phyloP scores from a whole-genome alignment of 129 eudicot species.

The Daucus carota region DNA sequence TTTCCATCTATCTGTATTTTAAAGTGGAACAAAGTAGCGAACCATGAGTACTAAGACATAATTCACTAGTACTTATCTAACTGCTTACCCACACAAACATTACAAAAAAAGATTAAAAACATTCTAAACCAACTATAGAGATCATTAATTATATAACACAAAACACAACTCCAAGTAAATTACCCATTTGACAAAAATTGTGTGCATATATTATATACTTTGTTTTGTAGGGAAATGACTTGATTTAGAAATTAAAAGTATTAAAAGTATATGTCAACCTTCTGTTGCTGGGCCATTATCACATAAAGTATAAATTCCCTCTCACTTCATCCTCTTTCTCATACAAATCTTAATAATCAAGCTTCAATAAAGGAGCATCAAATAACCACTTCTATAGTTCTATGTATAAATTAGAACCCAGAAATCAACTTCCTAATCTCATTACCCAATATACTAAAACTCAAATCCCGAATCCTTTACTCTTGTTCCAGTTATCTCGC shows the following conservation, averaged over 20 bases:
- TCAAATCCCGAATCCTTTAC: background rate
- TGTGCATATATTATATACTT: background rate
- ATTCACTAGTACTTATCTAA: background rate
- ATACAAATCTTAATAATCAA: no score
- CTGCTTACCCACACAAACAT: background rate
- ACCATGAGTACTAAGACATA: background rate
- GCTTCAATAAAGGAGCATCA: background rate
- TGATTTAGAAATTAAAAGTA: background rate
- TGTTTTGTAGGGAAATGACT: background rate
- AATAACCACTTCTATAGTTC: background rate
- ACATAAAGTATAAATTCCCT: background rate
- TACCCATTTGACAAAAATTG: background rate
- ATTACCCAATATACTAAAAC: no score
- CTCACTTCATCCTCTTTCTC: background rate
- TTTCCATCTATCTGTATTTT: conserved; percentile 62
- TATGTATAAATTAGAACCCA: no score
- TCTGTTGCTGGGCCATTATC: background rate
- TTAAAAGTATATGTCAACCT: background rate
- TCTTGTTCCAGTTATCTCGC: no score
- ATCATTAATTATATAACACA: background rate
- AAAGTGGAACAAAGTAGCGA: background rate
- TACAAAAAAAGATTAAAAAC: background rate
- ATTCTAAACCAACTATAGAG: no score
- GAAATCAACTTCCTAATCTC: background rate
- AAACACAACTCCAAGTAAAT: background rate